These are phyloP conservation scores for Aspergillus leporis DNA, from an alignment of 495 filamentous ascomycete genomes.

Conservation along the genomic window DNA sequence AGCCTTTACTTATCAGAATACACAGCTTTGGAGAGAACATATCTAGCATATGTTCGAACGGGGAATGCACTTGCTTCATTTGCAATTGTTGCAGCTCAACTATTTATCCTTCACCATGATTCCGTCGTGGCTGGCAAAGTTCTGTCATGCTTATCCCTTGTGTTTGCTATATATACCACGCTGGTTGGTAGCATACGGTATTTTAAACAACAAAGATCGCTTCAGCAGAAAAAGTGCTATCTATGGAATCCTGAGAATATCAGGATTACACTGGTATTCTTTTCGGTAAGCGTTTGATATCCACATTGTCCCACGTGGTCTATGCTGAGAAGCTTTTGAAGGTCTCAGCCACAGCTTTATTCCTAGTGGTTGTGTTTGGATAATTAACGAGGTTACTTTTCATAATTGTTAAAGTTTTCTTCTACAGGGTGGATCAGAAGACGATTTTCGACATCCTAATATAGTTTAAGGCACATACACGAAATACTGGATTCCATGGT, in stretches of 20 bases:
- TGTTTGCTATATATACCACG: neutral
- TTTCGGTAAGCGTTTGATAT: neutral
- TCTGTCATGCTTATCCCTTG: neutral
- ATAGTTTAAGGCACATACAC: too few relatives aligned
- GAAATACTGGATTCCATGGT: too few relatives aligned
- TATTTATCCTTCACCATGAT: slow-evolving; percentile 1
- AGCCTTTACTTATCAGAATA: neutral
- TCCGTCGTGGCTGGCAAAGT: slow-evolving; percentile 1
- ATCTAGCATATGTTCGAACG: slow-evolving; percentile 2
- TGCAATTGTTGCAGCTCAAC: slow-evolving; percentile 1
- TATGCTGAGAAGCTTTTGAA: neutral
- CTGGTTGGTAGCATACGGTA: neutral
- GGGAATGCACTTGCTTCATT: slow-evolving; percentile 5
- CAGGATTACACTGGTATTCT: neutral
- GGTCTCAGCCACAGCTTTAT: neutral
- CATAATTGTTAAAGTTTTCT: too few relatives aligned
- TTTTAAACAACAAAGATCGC: neutral
- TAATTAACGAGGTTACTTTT: neutral
- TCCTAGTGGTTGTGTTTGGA: neutral
- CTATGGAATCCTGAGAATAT: neutral
- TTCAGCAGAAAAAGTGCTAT: neutral
- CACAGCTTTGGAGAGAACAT: slow-evolving; percentile 1
- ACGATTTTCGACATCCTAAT: too few relatives aligned
- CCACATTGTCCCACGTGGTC: neutral
- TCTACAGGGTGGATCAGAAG: too few relatives aligned